A percentile compares a stretch with the other conserved stretches of the same genome.
phyloP scores from a whole-genome alignment of 345 rosid species.

The Arabidopsis suecica region DNA sequence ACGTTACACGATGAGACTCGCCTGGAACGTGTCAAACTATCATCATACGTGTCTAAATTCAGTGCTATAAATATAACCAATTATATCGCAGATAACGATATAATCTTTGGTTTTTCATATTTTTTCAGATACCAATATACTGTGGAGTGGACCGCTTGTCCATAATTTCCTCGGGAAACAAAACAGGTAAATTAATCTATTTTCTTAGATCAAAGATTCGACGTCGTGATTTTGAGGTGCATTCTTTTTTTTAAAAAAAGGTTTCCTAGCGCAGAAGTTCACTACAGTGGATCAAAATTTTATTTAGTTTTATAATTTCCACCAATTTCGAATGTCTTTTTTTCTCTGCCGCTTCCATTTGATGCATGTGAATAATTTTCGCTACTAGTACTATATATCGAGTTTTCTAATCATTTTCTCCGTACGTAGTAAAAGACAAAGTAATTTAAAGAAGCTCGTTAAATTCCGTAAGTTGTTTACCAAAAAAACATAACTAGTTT shows the following conservation, averaged over 20 bases:
- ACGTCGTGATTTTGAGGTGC: background rate
- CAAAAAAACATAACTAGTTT: background rate
- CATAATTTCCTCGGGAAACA: background rate
- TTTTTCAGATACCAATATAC: background rate
- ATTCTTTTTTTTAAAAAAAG: background rate
- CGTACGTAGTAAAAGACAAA: background rate
- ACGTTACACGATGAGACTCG: slow-evolving; percentile 3
- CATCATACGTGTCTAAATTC: slow-evolving; percentile 32
- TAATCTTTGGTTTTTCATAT: background rate
- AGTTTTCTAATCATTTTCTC: background rate
- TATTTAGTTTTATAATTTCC: background rate
- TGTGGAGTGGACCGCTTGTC: background rate
- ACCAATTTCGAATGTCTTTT: background rate
- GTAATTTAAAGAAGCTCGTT: background rate
- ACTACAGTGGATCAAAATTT: background rate
- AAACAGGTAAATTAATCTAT: background rate
- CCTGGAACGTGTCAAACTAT: background rate
- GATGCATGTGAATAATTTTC: background rate
- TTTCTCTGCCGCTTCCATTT: background rate
- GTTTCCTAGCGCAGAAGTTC: background rate
- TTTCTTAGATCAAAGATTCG: background rate
- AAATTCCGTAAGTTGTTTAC: too few relatives aligned
- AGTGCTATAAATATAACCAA: slow-evolving; percentile 6
- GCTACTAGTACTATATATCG: background rate
- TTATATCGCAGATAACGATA: slow-evolving; percentile 2